Conservation (phyloP, 768 basidiomycete species). For the Collybia sp. region DNA sequence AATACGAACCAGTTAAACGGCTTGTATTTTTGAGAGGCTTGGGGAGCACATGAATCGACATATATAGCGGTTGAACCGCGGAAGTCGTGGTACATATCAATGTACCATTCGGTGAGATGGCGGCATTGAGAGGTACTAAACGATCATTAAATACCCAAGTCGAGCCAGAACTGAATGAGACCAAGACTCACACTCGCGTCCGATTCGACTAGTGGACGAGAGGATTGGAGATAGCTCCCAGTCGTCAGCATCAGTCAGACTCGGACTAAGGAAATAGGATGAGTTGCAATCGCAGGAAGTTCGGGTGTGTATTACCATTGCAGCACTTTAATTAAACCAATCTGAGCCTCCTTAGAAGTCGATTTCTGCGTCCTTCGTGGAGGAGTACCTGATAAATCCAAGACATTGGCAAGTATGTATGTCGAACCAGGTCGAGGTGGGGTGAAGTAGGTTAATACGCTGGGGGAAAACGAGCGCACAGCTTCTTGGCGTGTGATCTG, state of each 20-base stretch:
- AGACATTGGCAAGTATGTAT: conserved; percentile 41
- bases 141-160: conserved; percentile 5
- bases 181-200: conserved; percentile 45
- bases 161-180: not conserved
- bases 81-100: conserved; percentile 53
- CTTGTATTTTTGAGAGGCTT: conserved; percentile 10
- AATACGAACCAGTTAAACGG: not conserved
- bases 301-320: conserved; percentile 39
- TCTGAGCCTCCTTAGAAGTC: conserved; percentile 27
- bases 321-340: conserved; percentile 48
- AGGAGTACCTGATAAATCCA: conserved; percentile 41
- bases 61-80: conserved; percentile 31
- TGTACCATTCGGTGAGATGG: conserved; percentile 53
- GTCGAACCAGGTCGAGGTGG: conserved; percentile 28
- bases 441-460: conserved; percentile 41
- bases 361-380: conserved; percentile 21
- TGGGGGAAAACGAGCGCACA: conserved; percentile 36
- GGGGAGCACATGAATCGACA: conserved; percentile 42
- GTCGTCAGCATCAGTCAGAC: conserved; percentile 41
- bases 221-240: conserved; percentile 48
- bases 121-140: conserved; percentile 54
- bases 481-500: conserved; percentile 28
- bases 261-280: conserved; percentile 35
- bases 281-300: too few relatives aligned
- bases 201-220: conserved; percentile 33